phyloP scores from a whole-genome alignment of 1,284 basidiomycete genomes.

The Ustilago bromivora region DNA sequence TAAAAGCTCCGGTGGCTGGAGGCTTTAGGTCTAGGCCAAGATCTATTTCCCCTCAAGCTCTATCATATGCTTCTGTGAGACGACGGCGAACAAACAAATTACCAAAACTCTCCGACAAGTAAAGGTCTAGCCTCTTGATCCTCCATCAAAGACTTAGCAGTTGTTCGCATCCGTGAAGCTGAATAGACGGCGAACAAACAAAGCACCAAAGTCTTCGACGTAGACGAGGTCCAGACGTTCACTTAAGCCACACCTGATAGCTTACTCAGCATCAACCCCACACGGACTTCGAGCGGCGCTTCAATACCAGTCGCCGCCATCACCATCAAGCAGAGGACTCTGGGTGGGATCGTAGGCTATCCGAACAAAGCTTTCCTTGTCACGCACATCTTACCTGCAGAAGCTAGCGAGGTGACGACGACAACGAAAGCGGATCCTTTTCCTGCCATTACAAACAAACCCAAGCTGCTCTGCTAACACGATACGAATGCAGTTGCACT shows the following conservation, averaged over 20 bases:
- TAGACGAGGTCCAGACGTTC: not conserved
- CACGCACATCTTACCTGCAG: no score
- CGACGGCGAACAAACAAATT: slow-evolving; percentile 1
- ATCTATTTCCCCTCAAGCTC: no score
- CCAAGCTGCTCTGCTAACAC: not conserved
- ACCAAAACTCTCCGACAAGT: no score
- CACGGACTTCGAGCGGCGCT: not conserved
- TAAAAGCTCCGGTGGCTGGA: no score
- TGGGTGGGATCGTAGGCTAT: not conserved
- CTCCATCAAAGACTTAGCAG: no score
- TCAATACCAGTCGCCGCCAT: not conserved
- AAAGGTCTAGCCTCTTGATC: no score
- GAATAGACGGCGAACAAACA: slow-evolving; percentile 7
- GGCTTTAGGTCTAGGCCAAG: no score
- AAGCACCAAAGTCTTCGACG: not conserved
- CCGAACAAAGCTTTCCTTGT: not conserved
- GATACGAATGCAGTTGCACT: not conserved
- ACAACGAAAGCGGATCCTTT: not conserved
- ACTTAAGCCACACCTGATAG: not conserved
- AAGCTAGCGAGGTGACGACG: no score
- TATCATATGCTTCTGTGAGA: no score
- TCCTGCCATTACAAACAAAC: not conserved
- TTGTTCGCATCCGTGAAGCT: no score
- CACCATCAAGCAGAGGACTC: not conserved
- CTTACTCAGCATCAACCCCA: not conserved